These are phyloP conservation scores for Lablab purpureus DNA, from an alignment of 306 rosid species.

Conservation along the genomic window DNA sequence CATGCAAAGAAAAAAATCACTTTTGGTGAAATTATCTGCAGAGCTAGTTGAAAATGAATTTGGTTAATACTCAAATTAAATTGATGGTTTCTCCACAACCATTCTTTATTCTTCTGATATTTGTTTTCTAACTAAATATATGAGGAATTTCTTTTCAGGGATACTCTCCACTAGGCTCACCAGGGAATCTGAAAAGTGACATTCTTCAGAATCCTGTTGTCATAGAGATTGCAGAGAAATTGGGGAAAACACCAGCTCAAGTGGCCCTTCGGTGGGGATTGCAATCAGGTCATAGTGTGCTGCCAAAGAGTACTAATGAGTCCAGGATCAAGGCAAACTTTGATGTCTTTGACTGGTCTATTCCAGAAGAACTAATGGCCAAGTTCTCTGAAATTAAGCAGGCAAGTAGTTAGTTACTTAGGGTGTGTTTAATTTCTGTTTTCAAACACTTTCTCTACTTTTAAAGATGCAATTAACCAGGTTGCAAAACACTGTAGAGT, in stretches of 20 bases:
- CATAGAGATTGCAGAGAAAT: slow-evolving; percentile 54
- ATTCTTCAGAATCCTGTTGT: slow-evolving; percentile 59
- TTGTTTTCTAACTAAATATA: background rate
- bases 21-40: background rate
- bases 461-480: no score
- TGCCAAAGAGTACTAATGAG: slow-evolving; percentile 74
- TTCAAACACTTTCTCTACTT: background rate
- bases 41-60: slow-evolving; percentile 8
- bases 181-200: slow-evolving; percentile 51
- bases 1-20: background rate
- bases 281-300: slow-evolving; percentile 74
- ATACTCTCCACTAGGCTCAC: slow-evolving; percentile 73
- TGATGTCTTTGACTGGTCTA: slow-evolving; percentile 67
- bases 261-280: slow-evolving; percentile 83
- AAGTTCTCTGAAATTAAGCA: slow-evolving; percentile 61
- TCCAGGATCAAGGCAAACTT: slow-evolving; percentile 62
- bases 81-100: background rate
- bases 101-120: background rate
- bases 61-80: slow-evolving; percentile 1
- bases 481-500: background rate
- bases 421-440: no score
- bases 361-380: slow-evolving; percentile 56
- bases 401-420: slow-evolving; percentile 49
- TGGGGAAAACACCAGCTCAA: slow-evolving; percentile 76
- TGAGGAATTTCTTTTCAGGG: slow-evolving; percentile 51